phyloP scores from a whole-genome alignment of 345 rosid genomes.

The Streptanthus diversifolius region DNA sequence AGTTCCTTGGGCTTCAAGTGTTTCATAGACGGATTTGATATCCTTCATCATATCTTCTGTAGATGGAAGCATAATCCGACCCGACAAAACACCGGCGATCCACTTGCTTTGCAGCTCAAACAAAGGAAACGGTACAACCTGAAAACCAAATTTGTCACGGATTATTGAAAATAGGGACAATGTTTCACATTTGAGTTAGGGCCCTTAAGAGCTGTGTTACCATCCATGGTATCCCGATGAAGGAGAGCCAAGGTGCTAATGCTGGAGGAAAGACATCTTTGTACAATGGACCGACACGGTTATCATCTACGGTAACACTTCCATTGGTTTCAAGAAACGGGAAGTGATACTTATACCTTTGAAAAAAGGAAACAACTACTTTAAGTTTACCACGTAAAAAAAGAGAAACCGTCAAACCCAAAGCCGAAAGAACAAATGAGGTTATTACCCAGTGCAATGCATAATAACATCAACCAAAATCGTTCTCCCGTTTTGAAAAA shows the following conservation, averaged over 20 bases:
- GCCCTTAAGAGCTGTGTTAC: constrained; percentile 27
- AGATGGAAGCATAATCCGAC: constrained; percentile 58
- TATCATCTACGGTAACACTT: constrained; percentile 64
- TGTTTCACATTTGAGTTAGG: not conserved
- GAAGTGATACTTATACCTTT: constrained; percentile 81
- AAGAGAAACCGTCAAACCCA: not conserved
- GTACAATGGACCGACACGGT: constrained; percentile 74
- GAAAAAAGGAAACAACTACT: not conserved
- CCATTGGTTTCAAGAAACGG: constrained; percentile 85
- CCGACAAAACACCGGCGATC: constrained; percentile 79
- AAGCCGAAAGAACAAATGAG: not conserved
- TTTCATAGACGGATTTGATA: constrained; percentile 43
- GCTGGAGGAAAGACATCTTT: constrained; percentile 71
- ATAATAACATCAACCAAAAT: constrained; percentile 55
- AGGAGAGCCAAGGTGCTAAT: constrained; percentile 74
- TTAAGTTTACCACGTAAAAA: not conserved
- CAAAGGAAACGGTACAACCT: constrained; percentile 63
- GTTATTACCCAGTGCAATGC: constrained; percentile 74
- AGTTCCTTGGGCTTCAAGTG: constrained; percentile 51
- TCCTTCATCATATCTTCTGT: constrained; percentile 67
- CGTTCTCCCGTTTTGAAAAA: constrained; percentile 52
- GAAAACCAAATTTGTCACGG: not conserved
- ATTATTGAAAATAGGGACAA: not conserved
- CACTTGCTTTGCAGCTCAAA: constrained; percentile 83
- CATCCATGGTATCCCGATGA: constrained; percentile 77